Evolutionary conservation across 2,329 filamentous ascomycete genomes (phyloP).

Genomic region (Fusarium sp.): DNA sequence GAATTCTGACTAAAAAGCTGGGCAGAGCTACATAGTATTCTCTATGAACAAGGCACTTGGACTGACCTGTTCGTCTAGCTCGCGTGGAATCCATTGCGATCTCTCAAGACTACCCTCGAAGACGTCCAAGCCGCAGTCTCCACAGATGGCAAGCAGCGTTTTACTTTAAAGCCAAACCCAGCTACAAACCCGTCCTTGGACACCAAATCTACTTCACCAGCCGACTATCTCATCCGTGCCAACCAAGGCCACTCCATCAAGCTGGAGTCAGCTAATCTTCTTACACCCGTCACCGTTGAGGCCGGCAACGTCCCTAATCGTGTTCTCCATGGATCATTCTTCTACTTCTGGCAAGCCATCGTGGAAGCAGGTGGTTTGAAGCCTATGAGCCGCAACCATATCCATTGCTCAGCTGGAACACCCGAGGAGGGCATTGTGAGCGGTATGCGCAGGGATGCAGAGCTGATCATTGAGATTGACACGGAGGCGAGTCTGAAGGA

Average conservation of each 20-base stretch:
- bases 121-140: constrained; percentile 79
- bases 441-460: constrained; percentile 83
- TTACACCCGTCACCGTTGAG: constrained; percentile 74
- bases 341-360: constrained; percentile 81
- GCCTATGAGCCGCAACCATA: constrained; percentile 86
- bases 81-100: constrained; percentile 69
- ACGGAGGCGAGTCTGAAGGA: constrained; percentile 73
- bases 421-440: constrained; percentile 74
- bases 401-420: constrained; percentile 87
- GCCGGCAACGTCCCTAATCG: constrained; percentile 69
- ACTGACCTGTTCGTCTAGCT: constrained; percentile 55
- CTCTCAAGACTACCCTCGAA: constrained; percentile 77
- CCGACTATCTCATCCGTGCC: constrained; percentile 87
- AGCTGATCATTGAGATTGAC: constrained; percentile 83
- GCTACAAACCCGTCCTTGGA: constrained; percentile 43
- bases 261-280: constrained; percentile 75
- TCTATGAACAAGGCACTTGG: background rate
- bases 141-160: constrained; percentile 91
- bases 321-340: constrained; percentile 91
- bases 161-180: constrained; percentile 75
- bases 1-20: background rate
- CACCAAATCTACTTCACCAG: constrained; percentile 60
- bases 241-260: constrained; percentile 94
- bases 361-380: constrained; percentile 80
- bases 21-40: background rate